Evolutionary conservation across 345 rosid genomes (phyloP).

Genomic region (Iberis pinnata): DNA sequence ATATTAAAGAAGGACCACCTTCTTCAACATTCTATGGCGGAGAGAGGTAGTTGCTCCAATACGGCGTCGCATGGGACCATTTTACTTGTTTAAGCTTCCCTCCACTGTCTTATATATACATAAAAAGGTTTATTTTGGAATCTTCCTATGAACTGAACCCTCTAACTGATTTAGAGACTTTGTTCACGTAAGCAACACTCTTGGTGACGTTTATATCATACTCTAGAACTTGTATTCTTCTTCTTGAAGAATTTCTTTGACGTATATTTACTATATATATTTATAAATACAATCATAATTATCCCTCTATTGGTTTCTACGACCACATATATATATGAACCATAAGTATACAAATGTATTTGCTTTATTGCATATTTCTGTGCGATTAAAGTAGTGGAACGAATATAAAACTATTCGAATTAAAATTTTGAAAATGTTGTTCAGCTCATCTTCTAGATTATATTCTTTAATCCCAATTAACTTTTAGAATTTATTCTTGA

Average conservation of each 20-base stretch:
- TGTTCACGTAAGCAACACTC: constrained; percentile 2
- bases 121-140: constrained; percentile 14
- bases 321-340: background rate
- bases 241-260: constrained; percentile 4
- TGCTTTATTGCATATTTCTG: background rate
- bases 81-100: constrained; percentile 22
- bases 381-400: constrained; percentile 8
- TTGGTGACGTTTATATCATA: background rate
- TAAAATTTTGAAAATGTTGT: background rate
- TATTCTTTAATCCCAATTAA: constrained; percentile 18
- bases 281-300: background rate
- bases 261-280: background rate
- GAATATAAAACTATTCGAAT: constrained; percentile 11
- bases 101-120: constrained; percentile 15
- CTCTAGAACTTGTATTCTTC: constrained; percentile 7
- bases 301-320: constrained; percentile 16
- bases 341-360: background rate
- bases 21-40: constrained; percentile 10
- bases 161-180: too few species aligned
- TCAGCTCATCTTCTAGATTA: constrained; percentile 21
- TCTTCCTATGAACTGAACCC: constrained; percentile 5
- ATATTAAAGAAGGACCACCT: constrained; percentile 28
- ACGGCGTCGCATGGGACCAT: constrained; percentile 28
- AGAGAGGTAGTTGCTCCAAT: constrained; percentile 13
- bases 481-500: constrained; percentile 7